Evolutionary conservation across 148 eudicot genomes (phyloP).

Genomic region (Limonium bicolor): DNA sequence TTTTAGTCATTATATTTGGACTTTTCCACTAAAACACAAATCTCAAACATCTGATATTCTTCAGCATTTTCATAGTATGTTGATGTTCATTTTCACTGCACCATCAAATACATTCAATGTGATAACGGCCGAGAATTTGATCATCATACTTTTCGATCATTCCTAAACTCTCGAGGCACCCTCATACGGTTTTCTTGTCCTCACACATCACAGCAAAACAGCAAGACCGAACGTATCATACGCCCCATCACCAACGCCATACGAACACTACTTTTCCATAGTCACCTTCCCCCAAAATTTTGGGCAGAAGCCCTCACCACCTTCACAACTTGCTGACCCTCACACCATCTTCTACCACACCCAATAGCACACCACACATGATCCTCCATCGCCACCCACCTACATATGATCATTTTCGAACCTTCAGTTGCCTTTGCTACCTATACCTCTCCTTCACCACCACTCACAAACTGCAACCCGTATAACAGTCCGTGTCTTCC

Average conservation of each 20-base stretch:
- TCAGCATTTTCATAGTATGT: neutral
- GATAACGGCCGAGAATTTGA: neutral
- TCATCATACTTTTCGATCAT: neutral
- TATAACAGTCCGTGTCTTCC: no score
- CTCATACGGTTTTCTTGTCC: neutral
- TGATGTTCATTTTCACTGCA: neutral
- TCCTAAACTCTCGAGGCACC: neutral
- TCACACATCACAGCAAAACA: neutral
- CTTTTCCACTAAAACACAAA: neutral
- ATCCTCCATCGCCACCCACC: no score
- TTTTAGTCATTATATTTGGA: neutral
- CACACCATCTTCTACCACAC: no score
- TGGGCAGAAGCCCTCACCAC: no score
- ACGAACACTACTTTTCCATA: neutral
- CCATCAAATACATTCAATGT: neutral
- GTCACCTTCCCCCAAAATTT: neutral
- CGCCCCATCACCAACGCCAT: neutral
- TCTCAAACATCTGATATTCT: neutral
- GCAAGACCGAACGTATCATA: neutral
- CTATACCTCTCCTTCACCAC: no score
- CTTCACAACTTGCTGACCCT: no score
- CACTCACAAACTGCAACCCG: no score
- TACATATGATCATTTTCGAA: no score
- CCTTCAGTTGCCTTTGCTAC: no score
- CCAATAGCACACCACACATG: no score